Evolutionary conservation across 495 filamentous ascomycete species (phyloP).

Genomic region (Trichoderma parareesei): DNA sequence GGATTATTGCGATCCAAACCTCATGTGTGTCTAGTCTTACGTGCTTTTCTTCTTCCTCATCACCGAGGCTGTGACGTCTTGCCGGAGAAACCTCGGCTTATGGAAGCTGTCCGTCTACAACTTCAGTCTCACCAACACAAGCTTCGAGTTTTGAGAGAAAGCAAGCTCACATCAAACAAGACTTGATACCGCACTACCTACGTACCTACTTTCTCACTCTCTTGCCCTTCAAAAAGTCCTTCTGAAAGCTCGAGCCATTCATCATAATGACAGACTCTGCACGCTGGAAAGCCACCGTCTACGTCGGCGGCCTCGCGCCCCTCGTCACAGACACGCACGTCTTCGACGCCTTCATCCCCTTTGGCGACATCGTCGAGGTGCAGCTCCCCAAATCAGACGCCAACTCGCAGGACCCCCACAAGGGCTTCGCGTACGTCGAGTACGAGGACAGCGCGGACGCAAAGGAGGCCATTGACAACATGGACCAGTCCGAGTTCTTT

Average conservation of each 20-base stretch:
- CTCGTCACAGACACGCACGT: conserved; percentile 65
- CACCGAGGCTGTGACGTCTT: not conserved
- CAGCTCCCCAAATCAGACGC: conserved; percentile 79
- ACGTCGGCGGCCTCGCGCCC: conserved; percentile 81
- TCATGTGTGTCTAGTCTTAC: no score
- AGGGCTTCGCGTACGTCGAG: conserved; percentile 95
- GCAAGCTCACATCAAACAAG: no score
- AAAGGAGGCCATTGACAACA: conserved; percentile 95
- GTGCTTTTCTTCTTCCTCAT: not conserved
- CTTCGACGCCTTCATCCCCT: conserved; percentile 88
- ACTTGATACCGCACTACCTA: no score
- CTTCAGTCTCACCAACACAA: not conserved
- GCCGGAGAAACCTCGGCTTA: not conserved
- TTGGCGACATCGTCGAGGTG: conserved; percentile 87
- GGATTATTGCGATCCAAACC: no score
- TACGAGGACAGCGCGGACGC: conserved; percentile 82
- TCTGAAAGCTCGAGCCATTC: not conserved
- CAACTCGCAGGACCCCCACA: conserved; percentile 60
- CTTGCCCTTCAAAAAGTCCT: not conserved
- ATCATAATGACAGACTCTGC: conserved; percentile 66
- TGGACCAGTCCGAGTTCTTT: conserved; percentile 96
- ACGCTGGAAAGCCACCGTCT: conserved; percentile 82
- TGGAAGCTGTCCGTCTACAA: not conserved
- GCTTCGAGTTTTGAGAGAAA: no score
- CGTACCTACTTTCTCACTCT: not conserved